These are phyloP conservation scores for Spirogloea muscicola DNA, from an alignment of 139 green algal species.

Conservation along the genomic window DNA sequence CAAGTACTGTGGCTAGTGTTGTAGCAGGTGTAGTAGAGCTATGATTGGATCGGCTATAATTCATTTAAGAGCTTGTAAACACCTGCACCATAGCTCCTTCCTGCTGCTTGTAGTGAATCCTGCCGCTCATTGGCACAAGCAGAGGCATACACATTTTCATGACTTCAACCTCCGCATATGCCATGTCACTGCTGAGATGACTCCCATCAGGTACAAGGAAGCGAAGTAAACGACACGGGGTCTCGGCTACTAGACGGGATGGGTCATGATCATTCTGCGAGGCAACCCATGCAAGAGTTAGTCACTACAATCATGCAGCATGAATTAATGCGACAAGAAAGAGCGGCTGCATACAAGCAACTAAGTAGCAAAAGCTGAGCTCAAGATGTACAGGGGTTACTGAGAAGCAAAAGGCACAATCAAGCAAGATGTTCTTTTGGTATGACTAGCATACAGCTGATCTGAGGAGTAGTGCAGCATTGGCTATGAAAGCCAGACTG, in stretches of 20 bases:
- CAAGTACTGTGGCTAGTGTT: neutral
- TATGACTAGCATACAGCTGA: too few relatives aligned
- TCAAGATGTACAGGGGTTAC: too few relatives aligned
- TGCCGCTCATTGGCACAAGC: constrained; percentile 12
- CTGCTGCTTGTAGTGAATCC: constrained; percentile 24
- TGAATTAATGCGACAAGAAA: constrained; percentile 65
- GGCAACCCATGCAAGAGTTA: neutral
- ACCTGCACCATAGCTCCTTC: constrained; percentile 29
- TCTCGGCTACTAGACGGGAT: constrained; percentile 38
- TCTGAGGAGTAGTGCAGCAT: too few relatives aligned
- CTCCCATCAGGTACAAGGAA: constrained; percentile 48
- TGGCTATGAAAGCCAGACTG: too few relatives aligned
- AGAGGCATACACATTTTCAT: constrained; percentile 56
- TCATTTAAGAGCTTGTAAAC: too few relatives aligned
- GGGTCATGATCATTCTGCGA: constrained; percentile 52
- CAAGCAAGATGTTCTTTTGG: too few relatives aligned
- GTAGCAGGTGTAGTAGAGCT: constrained; percentile 45
- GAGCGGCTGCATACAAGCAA: too few relatives aligned
- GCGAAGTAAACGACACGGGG: constrained; percentile 49
- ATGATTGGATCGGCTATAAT: too few relatives aligned
- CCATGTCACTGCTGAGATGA: constrained; percentile 24
- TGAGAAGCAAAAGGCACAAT: too few relatives aligned
- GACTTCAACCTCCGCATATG: constrained; percentile 50
- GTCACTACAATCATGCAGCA: neutral
- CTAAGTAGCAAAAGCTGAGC: too few relatives aligned